Evolutionary conservation across 805 yeast genomes (phyloP).

Genomic region (Starmera dryadoides): DNA sequence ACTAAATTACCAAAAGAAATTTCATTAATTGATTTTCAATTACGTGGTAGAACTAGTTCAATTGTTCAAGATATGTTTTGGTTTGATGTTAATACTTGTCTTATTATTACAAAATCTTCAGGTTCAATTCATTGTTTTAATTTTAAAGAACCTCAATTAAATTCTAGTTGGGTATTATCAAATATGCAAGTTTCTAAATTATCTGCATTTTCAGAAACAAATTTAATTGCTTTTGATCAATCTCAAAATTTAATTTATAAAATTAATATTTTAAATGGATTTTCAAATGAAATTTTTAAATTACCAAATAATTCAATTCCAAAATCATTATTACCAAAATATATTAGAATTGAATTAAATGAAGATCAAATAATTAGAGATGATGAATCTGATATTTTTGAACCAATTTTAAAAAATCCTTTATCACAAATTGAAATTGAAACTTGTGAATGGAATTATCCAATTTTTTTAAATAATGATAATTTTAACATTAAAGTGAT

Average conservation of each 20-base stretch:
- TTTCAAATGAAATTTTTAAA: slow-evolving; percentile 28
- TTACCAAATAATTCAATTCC: slow-evolving; percentile 28
- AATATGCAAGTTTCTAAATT: slow-evolving; percentile 18
- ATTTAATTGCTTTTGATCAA: not conserved
- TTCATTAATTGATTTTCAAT: slow-evolving; percentile 47
- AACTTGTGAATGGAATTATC: slow-evolving; percentile 27
- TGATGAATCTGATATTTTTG: slow-evolving; percentile 5
- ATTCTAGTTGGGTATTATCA: slow-evolving; percentile 41
- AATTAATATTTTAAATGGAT: slow-evolving; percentile 12
- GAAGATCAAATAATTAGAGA: slow-evolving; percentile 14
- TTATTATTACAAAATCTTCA: slow-evolving; percentile 44
- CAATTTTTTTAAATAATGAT: not conserved
- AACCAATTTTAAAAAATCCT: slow-evolving; percentile 22
- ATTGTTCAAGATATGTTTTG: slow-evolving; percentile 44
- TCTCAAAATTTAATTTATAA: not conserved
- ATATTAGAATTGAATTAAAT: slow-evolving; percentile 11
- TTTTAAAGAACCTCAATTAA: slow-evolving; percentile 9
- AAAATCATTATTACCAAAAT: slow-evolving; percentile 17
- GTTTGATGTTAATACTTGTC: slow-evolving; percentile 35
- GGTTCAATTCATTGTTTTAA: slow-evolving; percentile 63
- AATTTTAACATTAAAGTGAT: not conserved
- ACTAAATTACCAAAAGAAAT: slow-evolving; percentile 43
- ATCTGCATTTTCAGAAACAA: not conserved
- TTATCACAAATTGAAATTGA: slow-evolving; percentile 50
- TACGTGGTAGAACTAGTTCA: slow-evolving; percentile 58